Evolutionary conservation across 1,139 yeast genomes (phyloP).

Genomic region (Candida labiduridarum): DNA sequence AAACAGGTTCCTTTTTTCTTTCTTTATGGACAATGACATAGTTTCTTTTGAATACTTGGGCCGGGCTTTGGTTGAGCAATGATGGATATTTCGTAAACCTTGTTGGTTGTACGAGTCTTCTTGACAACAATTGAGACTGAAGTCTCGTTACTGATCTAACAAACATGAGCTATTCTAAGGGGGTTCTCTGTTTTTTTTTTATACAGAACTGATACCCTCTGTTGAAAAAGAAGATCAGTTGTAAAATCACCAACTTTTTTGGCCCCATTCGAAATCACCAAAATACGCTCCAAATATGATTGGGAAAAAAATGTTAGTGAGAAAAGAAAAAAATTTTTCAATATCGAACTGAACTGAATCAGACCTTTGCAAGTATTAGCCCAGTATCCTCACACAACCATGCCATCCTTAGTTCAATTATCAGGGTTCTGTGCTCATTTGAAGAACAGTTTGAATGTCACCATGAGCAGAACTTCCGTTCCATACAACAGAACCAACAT

Average conservation of each 20-base stretch:
- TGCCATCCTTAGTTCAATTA: constrained; percentile 82
- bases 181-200: too few species aligned
- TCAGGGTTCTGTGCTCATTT: constrained; percentile 88
- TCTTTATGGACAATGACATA: constrained; percentile 14
- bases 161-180: not conserved
- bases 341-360: too few species aligned
- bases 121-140: constrained; percentile 1
- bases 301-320: not conserved
- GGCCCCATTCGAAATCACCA: too few species aligned
- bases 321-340: constrained; percentile 1
- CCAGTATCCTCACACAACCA: constrained; percentile 3
- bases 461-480: constrained; percentile 72
- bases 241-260: not conserved
- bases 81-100: constrained; percentile 2
- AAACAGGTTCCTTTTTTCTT: constrained; percentile 33
- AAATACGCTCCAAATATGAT: not conserved
- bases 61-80: constrained; percentile 2
- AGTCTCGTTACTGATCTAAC: constrained; percentile 1
- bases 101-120: not conserved
- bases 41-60: constrained; percentile 7
- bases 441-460: constrained; percentile 83
- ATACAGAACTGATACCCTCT: too few species aligned
- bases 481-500: constrained; percentile 86
- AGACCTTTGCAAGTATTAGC: not conserved
- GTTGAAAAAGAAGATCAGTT: not conserved